Base-by-base conservation (phyloP, 2,329 filamentous ascomycete genomes). In the Diaporthe sp. region DNA sequence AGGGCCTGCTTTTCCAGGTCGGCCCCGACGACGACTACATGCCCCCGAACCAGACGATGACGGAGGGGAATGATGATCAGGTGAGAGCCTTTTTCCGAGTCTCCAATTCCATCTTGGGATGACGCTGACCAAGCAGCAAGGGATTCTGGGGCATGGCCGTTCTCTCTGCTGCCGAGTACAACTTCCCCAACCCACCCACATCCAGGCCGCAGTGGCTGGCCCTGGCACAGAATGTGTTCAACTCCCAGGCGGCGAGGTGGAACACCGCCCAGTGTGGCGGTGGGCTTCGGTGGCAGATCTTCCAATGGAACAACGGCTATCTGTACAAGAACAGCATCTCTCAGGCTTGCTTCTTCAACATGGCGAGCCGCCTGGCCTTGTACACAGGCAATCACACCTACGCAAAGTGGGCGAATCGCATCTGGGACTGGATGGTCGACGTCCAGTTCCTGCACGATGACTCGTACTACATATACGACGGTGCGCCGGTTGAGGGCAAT, bases 241-340 rank as follows among this genome's bases (percentile, higher is more conserved):
- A 96, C 81, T 92, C 91, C 1, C 94, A 95, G 80, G 91, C 90
- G 8, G 85, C 87, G 39, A 89, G 94, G 49, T 96, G 94, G 94
- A 93, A 96, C 77, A 86, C 83, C 0, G 82, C 86, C 0, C 85
- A 89, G 62, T 96, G 94, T 78, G 88, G 87, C 25, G 94, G 94
- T 57, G 94, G 94, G 7, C 82, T 96, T 68, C 89, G 93, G 77
- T 95, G 94, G 94, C 94, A 97, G 83, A 94, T 97, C 68, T 96
- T 94, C 82, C 87, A 89, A 3, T 95, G 94, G 87, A 96, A 96
- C 80, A 90, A 89, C 55, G 95, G 94, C 10, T 97, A 92, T 95
- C 94, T 55, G 25, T 73, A 73, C 58, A 73, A 61, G 44, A 62
- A 59, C 74, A 74, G 85, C 39, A 83, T 87, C 12, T 84, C 86